Conservation (phyloP, 352 stramenopile species). For the Phytophthora pini region DNA sequence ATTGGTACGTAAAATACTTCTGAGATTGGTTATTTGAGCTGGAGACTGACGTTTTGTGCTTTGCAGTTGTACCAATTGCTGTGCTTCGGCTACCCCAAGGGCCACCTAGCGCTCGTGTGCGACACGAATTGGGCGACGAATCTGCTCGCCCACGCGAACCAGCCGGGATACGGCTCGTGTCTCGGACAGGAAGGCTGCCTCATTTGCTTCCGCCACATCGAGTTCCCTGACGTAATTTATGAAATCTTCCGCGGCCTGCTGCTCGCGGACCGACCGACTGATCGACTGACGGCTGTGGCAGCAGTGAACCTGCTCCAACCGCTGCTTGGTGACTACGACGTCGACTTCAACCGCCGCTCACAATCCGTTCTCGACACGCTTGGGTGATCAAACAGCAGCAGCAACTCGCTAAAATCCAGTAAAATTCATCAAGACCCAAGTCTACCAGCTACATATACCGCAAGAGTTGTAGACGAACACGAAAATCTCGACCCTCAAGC, state of each 20-base stretch:
- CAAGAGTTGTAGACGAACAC: not conserved
- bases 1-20: slow-evolving; percentile 52
- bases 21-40: not conserved
- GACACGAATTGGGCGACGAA: slow-evolving; percentile 81
- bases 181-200: slow-evolving; percentile 72
- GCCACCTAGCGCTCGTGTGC: slow-evolving; percentile 73
- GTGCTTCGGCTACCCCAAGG: slow-evolving; percentile 84
- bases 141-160: slow-evolving; percentile 64
- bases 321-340: slow-evolving; percentile 66
- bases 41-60: slow-evolving; percentile 16
- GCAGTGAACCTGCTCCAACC: slow-evolving; percentile 62
- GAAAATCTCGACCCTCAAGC: not conserved
- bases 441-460: not conserved
- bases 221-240: slow-evolving; percentile 80
- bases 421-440: slow-evolving; percentile 6
- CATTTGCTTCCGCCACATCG: slow-evolving; percentile 82
- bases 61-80: slow-evolving; percentile 81
- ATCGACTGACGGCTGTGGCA: slow-evolving; percentile 63
- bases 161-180: slow-evolving; percentile 43
- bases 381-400: slow-evolving; percentile 17
- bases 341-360: slow-evolving; percentile 55
- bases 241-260: slow-evolving; percentile 74
- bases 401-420: slow-evolving; percentile 6
- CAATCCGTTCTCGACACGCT: slow-evolving; percentile 59
- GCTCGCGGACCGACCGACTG: slow-evolving; percentile 48